These are phyloP conservation scores for Helichrysum umbraculigerum DNA, from an alignment of 129 eudicot species.

Conservation along the genomic window DNA sequence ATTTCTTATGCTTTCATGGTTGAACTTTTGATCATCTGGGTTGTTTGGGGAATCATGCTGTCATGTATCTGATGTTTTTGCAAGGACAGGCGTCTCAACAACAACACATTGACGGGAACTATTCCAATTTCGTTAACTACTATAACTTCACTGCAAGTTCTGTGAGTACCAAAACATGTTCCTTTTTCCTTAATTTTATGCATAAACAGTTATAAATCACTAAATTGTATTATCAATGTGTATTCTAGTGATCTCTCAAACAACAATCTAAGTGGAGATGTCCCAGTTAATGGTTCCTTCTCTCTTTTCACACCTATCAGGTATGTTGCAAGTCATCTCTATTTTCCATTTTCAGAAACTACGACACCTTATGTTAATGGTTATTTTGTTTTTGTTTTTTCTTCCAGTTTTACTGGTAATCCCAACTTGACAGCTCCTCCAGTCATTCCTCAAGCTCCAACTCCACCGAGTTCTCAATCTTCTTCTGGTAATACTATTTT, in stretches of 20 bases:
- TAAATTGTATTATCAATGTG: constrained; percentile 10
- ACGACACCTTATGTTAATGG: constrained; percentile 12
- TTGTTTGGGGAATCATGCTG: constrained; percentile 18
- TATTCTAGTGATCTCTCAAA: constrained; percentile 75
- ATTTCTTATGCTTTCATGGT: background rate
- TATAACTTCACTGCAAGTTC: constrained; percentile 77
- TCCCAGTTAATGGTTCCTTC: constrained; percentile 82
- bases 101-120: constrained; percentile 70
- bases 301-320: constrained; percentile 85
- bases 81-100: constrained; percentile 84
- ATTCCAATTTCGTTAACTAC: constrained; percentile 73
- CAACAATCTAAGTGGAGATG: constrained; percentile 56
- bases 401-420: constrained; percentile 70
- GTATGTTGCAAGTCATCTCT: constrained; percentile 32
- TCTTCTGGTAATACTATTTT: constrained; percentile 45
- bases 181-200: background rate
- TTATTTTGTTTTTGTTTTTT: constrained; percentile 17
- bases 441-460: constrained; percentile 72
- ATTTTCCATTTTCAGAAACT: background rate
- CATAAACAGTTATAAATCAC: background rate
- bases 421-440: constrained; percentile 43
- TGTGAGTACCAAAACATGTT: constrained; percentile 54
- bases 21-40: constrained; percentile 2
- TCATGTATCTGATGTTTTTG: constrained; percentile 29
- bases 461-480: constrained; percentile 45